Percentiles rank a stretch among this genome's conserved stretches.
Evolutionary conservation across 805 yeast species (phyloP).

Genomic region (Clavispora vitiphila): DNA sequence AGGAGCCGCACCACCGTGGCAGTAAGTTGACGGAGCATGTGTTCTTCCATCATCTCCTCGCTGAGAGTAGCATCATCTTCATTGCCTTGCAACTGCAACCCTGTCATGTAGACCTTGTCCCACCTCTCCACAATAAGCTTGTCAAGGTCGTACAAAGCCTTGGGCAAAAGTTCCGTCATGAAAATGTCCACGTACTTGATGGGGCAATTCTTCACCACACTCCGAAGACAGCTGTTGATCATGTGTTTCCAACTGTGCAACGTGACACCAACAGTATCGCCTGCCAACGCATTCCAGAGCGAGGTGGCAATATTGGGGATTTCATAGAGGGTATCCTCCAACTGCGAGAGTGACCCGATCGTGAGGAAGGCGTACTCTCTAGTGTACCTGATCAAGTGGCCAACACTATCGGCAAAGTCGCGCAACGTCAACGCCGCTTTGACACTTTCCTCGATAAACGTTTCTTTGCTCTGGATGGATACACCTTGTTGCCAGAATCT

Average conservation of each 20-base stretch:
- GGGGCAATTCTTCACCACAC: constrained; percentile 87
- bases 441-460: constrained; percentile 88
- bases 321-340: constrained; percentile 84
- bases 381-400: constrained; percentile 91
- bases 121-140: constrained; percentile 69
- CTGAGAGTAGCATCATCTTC: constrained; percentile 77
- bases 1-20: constrained; percentile 84
- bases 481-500: constrained; percentile 99
- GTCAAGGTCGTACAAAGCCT: constrained; percentile 67
- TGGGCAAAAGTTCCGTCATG: constrained; percentile 75
- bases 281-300: constrained; percentile 84
- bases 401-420: constrained; percentile 97
- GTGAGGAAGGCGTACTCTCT: constrained; percentile 93
- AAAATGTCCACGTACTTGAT: constrained; percentile 58
- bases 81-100: constrained; percentile 51
- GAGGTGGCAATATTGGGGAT: constrained; percentile 74
- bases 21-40: constrained; percentile 84
- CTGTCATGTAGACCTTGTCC: constrained; percentile 59
- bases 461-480: constrained; percentile 87
- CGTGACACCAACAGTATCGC: constrained; percentile 79
- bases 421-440: constrained; percentile 90
- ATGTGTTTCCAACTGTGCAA: constrained; percentile 97
- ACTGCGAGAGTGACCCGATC: constrained; percentile 79
- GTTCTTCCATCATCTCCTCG: constrained; percentile 99
- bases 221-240: constrained; percentile 82